Percentiles rank a stretch among this genome's conserved stretches.
phyloP scores from a whole-genome alignment of 2,329 filamentous ascomycete genomes.

The Diaporthe vaccinii region DNA sequence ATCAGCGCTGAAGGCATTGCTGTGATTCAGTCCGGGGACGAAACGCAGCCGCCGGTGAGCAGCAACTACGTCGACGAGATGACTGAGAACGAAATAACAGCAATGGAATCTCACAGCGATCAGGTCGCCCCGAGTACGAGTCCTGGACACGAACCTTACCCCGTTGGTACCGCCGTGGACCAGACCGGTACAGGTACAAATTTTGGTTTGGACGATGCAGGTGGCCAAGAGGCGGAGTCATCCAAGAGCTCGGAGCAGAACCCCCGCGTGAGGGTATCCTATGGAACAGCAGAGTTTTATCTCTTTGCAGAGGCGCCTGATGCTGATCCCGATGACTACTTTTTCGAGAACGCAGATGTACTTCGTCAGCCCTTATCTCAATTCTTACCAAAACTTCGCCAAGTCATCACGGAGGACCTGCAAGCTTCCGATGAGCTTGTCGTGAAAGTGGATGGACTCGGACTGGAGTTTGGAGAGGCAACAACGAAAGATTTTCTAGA shows the following conservation, averaged over 20 bases:
- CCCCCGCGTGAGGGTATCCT: slow-evolving; percentile 50
- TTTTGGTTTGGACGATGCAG: slow-evolving; percentile 23
- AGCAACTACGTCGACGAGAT: slow-evolving; percentile 19
- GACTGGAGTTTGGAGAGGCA: slow-evolving; percentile 64
- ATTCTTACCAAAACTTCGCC: slow-evolving; percentile 59
- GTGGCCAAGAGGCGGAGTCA: slow-evolving; percentile 38
- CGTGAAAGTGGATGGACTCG: slow-evolving; percentile 66
- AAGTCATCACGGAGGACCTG: slow-evolving; percentile 61
- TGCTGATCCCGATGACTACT: slow-evolving; percentile 57
- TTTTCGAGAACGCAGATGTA: slow-evolving; percentile 59
- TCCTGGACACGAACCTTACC: not conserved
- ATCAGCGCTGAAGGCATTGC: slow-evolving; percentile 33
- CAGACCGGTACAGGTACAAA: not conserved
- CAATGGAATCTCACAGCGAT: not conserved
- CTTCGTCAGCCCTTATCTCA: slow-evolving; percentile 60
- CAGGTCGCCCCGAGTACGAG: not conserved
- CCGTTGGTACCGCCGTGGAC: not conserved
- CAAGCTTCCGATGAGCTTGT: slow-evolving; percentile 61
- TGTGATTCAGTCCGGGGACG: not conserved
- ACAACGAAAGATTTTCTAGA: slow-evolving; percentile 40
- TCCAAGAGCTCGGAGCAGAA: slow-evolving; percentile 38
- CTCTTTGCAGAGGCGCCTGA: slow-evolving; percentile 51
- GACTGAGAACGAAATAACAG: not conserved
- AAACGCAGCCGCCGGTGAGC: not conserved
- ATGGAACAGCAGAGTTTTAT: slow-evolving; percentile 50